These are phyloP conservation scores for Oldenlandia corymbosa DNA, from an alignment of 257 asterid species.

Conservation along the genomic window DNA sequence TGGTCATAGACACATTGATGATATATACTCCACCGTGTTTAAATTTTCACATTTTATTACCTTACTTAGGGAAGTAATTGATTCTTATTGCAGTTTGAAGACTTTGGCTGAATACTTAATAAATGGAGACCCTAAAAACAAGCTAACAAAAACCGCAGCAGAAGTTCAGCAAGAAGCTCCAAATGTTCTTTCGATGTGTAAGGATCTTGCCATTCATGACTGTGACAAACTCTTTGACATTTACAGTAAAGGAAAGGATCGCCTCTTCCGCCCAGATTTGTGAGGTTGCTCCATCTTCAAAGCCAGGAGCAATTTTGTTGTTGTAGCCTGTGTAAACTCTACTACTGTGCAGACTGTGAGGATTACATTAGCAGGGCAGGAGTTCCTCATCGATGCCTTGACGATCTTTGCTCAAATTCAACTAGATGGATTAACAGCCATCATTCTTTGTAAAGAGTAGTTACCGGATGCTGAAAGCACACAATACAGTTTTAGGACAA, in stretches of 20 bases:
- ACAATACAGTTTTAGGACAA: too few relatives aligned
- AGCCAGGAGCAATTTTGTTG: not conserved
- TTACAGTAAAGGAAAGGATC: not conserved
- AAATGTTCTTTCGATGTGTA: not conserved
- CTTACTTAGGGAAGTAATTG: not conserved
- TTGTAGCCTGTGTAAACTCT: not conserved
- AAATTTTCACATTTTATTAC: not conserved
- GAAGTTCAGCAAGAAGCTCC: constrained; percentile 28
- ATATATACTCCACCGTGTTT: not conserved
- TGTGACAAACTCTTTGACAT: not conserved
- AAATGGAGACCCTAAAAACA: constrained; percentile 21
- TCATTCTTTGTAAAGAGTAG: too few relatives aligned
- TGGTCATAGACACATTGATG: too few relatives aligned
- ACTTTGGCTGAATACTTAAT: constrained; percentile 32
- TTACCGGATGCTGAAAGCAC: too few relatives aligned
- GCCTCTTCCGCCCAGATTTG: not conserved
- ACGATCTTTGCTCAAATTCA: too few relatives aligned
- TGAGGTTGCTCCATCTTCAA: not conserved
- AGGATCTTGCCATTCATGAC: not conserved
- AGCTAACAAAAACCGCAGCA: constrained; percentile 23
- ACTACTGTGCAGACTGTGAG: too few relatives aligned
- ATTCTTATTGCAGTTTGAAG: constrained; percentile 19
- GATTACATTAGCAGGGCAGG: too few relatives aligned
- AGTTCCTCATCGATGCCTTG: too few relatives aligned
- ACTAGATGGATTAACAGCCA: too few relatives aligned